Evolutionary conservation across 2,329 filamentous ascomycete genomes (phyloP).

Genomic region (Aspergillus ochraceus): DNA sequence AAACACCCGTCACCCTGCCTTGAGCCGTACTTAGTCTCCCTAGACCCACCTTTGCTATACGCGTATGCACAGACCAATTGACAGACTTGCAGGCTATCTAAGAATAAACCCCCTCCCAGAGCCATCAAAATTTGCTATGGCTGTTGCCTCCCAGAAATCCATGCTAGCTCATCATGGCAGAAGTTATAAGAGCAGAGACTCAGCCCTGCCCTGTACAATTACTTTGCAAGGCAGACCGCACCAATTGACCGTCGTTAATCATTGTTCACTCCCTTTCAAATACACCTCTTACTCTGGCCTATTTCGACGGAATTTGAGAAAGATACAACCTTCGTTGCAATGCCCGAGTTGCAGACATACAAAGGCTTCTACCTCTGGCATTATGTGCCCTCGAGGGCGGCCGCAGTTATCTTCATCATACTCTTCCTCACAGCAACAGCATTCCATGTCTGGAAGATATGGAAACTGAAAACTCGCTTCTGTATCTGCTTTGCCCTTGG

Average conservation of each 20-base stretch:
- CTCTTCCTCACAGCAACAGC: slow-evolving; percentile 20
- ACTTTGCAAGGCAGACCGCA: background rate
- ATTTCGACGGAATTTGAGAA: too few relatives aligned
- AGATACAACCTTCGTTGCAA: background rate
- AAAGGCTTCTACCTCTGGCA: slow-evolving; percentile 19
- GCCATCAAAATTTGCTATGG: too few relatives aligned
- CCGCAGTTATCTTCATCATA: slow-evolving; percentile 19
- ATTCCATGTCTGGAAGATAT: background rate
- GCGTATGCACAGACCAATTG: background rate
- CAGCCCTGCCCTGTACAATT: background rate
- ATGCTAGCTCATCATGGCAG: background rate
- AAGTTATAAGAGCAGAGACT: background rate
- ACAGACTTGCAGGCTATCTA: too few relatives aligned
- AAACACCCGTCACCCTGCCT: too few relatives aligned
- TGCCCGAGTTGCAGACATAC: slow-evolving; percentile 8
- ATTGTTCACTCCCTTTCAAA: too few relatives aligned
- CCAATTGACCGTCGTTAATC: background rate
- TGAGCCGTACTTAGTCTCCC: too few relatives aligned
- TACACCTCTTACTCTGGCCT: too few relatives aligned
- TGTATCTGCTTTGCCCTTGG: background rate
- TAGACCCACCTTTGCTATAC: background rate
- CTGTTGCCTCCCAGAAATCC: background rate
- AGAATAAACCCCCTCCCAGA: too few relatives aligned
- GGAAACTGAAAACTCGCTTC: background rate
- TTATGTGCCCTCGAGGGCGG: slow-evolving; percentile 25